Percentiles rank a stretch among this genome's conserved stretches.
phyloP scores from a whole-genome alignment of 1,284 basidiomycete species.

The Sanghuangporus sanghuang region DNA sequence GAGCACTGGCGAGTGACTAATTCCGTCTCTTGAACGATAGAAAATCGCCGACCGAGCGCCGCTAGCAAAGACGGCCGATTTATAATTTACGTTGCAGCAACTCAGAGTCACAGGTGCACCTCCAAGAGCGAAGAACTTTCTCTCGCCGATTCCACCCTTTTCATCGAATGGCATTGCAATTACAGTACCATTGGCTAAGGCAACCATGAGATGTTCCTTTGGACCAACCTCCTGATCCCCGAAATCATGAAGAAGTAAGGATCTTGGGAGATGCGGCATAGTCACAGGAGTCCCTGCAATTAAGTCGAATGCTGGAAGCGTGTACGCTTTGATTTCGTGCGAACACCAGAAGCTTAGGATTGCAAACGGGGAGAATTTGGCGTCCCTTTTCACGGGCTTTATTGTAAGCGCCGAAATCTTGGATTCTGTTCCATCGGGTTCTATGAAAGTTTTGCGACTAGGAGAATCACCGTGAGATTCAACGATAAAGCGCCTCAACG shows the following conservation, averaged over 20 bases:
- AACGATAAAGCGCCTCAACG: neutral
- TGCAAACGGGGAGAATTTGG: constrained; percentile 42
- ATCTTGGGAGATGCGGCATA: constrained; percentile 61
- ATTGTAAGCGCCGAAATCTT: constrained; percentile 69
- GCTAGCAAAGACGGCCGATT: constrained; percentile 55
- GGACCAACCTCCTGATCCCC: constrained; percentile 34
- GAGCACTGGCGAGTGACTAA: constrained; percentile 68
- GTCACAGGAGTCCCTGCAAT: constrained; percentile 37
- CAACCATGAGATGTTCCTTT: constrained; percentile 64
- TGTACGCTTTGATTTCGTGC: constrained; percentile 58
- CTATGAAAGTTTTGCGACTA: constrained; percentile 21
- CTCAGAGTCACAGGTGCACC: constrained; percentile 59
- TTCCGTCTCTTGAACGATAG: constrained; percentile 60
- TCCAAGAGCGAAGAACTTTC: constrained; percentile 65
- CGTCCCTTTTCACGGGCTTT: constrained; percentile 43
- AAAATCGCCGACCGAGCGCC: constrained; percentile 59
- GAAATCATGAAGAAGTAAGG: constrained; percentile 68
- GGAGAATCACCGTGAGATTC: neutral
- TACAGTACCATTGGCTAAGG: constrained; percentile 79
- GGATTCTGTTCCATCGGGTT: constrained; percentile 17
- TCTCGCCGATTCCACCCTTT: constrained; percentile 42
- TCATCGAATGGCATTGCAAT: constrained; percentile 47
- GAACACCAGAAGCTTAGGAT: constrained; percentile 78
- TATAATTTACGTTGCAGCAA: constrained; percentile 44
- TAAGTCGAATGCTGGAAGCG: constrained; percentile 39